Percentiles rank a stretch among this genome's conserved stretches.
phyloP scores from a whole-genome alignment of 2,329 filamentous ascomycete genomes.

The Phaeosphaeria sp. region DNA sequence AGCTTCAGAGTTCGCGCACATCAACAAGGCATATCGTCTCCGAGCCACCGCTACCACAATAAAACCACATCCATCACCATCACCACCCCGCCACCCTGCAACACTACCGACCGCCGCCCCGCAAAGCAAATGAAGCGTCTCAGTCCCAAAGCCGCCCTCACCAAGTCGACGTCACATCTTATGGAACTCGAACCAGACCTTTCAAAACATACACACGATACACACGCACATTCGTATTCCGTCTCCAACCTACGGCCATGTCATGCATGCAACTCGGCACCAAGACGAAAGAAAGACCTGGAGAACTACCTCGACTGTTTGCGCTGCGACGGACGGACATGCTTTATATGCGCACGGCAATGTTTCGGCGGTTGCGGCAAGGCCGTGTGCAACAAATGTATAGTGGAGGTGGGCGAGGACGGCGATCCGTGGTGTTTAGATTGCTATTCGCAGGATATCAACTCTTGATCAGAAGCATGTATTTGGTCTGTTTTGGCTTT shows the following conservation, averaged over 20 bases:
- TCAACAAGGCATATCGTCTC: slow-evolving; percentile 19
- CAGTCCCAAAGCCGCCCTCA: slow-evolving; percentile 26
- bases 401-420: slow-evolving; percentile 68
- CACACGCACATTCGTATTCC: slow-evolving; percentile 9
- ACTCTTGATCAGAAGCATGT: slow-evolving; percentile 13
- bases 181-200: slow-evolving; percentile 38
- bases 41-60: slow-evolving; percentile 19
- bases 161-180: slow-evolving; percentile 40
- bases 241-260: slow-evolving; percentile 56
- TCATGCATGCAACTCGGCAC: slow-evolving; percentile 71
- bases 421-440: slow-evolving; percentile 72
- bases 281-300: slow-evolving; percentile 69
- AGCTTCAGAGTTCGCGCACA: slow-evolving; percentile 4
- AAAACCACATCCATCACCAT: slow-evolving; percentile 19
- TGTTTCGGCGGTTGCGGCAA: slow-evolving; percentile 60
- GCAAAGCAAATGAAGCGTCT: slow-evolving; percentile 39
- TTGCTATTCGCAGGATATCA: slow-evolving; percentile 52
- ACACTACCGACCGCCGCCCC: slow-evolving; percentile 32
- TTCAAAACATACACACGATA: slow-evolving; percentile 6
- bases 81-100: slow-evolving; percentile 16
- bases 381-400: slow-evolving; percentile 71
- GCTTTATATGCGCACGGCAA: slow-evolving; percentile 71
- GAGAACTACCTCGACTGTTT: slow-evolving; percentile 71
- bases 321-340: slow-evolving; percentile 67
- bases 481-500: neutral